Conservation (phyloP, 305 asterid species). For the Fraxinus greggii region DNA sequence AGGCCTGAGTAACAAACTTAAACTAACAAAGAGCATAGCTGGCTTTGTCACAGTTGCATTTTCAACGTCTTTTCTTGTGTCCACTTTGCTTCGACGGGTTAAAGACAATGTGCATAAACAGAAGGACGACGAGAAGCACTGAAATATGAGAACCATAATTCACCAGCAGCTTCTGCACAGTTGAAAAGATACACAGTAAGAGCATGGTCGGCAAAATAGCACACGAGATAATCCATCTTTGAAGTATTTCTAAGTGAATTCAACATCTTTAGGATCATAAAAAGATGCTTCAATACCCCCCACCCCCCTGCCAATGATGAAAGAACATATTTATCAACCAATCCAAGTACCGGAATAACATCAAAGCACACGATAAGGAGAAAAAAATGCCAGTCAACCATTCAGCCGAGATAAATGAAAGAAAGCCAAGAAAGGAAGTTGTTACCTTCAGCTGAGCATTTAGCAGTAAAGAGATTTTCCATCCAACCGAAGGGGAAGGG, state of each 20-base stretch:
- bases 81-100: conserved; percentile 44
- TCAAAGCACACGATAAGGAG: neutral
- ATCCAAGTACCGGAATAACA: neutral
- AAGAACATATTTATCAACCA: neutral
- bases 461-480: conserved; percentile 22
- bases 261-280: neutral
- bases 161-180: conserved; percentile 48
- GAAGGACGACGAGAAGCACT: conserved; percentile 34
- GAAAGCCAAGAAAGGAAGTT: neutral
- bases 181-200: neutral
- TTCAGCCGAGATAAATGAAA: neutral
- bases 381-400: neutral
- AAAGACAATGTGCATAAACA: conserved; percentile 36
- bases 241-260: neutral
- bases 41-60: neutral
- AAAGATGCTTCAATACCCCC: neutral
- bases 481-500: conserved; percentile 22
- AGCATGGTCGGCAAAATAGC: neutral
- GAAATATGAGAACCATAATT: conserved; percentile 55
- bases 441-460: conserved; percentile 58
- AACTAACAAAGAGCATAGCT: neutral
- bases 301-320: neutral
- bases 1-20: neutral
- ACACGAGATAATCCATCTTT: neutral
- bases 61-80: conserved; percentile 49